A percentile compares a stretch with the other conserved stretches of the same genome.
phyloP scores from a whole-genome alignment of 139 green algal species.

The Trebouxia sp. region DNA sequence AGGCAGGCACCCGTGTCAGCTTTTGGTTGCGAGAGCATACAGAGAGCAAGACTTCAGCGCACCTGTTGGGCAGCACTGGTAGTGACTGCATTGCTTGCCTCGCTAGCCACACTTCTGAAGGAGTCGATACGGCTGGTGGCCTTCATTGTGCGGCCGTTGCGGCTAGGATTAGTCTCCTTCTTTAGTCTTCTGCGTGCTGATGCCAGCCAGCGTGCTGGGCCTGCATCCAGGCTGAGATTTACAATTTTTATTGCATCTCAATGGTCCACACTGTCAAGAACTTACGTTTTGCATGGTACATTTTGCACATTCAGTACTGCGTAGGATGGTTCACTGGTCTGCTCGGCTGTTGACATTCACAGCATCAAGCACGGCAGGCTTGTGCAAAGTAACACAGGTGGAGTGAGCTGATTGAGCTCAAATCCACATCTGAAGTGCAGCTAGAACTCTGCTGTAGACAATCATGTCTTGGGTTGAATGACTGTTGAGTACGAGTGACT shows the following conservation, averaged over 20 bases:
- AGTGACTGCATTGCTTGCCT: no score
- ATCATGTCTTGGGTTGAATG: not conserved
- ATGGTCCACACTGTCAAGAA: no score
- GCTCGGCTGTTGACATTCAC: not conserved
- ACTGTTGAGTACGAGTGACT: not conserved
- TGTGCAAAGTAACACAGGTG: not conserved
- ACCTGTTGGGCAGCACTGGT: not conserved
- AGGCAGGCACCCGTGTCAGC: not conserved
- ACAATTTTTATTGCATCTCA: not conserved
- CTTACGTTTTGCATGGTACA: no score
- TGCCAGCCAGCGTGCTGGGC: conserved; percentile 17
- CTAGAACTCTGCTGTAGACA: not conserved
- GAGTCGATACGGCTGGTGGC: not conserved
- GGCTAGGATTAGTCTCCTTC: not conserved
- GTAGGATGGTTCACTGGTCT: not conserved
- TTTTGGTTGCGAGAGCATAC: not conserved
- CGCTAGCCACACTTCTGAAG: not conserved
- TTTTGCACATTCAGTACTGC: not conserved
- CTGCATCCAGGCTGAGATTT: not conserved
- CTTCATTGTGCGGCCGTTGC: not conserved
- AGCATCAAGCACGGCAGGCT: not conserved
- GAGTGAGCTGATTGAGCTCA: no score
- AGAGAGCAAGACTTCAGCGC: not conserved
- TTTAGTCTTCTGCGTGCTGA: conserved; percentile 18
- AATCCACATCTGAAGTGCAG: no score